Evolutionary conservation across 306 rosid genomes (phyloP), one percentile per base, ranked within the genome.

Genomic region (Lathyrus oleraceus): DNA sequence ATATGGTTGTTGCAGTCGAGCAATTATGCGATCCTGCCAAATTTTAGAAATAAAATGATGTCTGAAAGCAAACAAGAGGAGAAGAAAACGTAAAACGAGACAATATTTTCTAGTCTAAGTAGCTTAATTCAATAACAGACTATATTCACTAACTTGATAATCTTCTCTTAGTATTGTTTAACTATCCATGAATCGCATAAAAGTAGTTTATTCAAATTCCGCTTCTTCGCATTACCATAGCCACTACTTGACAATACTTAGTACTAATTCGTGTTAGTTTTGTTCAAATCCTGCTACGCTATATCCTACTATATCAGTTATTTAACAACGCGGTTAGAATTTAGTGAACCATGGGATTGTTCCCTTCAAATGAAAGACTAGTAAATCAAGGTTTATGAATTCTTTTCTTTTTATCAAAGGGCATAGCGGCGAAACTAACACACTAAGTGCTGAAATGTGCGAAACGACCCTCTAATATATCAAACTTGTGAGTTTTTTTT

Each of bases 1-100:
- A 82, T 94, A 94, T 12, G 99, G 99, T 69, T 94, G 99, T 82
- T 91, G 99, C 69, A 94, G 86, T 64, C 97, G 97, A 77, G 97
- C 92, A 68, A 94, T 87, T 35, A 94, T 91, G 59, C 99, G 97
- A 72, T 94, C 97, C 97, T 94, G 88, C 67, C 73, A 82, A 67
- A 64, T 74, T 59, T 78, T 16, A 30, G 53, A 67, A 61, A 71
- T 39, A 23, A 65, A 10, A 60, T 39, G 6, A 40, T 53, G 59
- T 54, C 15, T 6, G 32, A 47, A 48, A 60, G 28, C 4, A 40
- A 49, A 20, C 43, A 64, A 12, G 10, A 70, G n/a, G 19, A 15
- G 30, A n/a, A 47, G 69, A 48, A 70, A 63, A 27, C 21, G 6
- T 39, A 80, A 30, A 48, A 65, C n/a, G 23, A 36, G 56, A 67